Evolutionary conservation across 139 green algal species (phyloP), one percentile per base, ranked within the genome.

Genomic region (Mesostigma viride): DNA sequence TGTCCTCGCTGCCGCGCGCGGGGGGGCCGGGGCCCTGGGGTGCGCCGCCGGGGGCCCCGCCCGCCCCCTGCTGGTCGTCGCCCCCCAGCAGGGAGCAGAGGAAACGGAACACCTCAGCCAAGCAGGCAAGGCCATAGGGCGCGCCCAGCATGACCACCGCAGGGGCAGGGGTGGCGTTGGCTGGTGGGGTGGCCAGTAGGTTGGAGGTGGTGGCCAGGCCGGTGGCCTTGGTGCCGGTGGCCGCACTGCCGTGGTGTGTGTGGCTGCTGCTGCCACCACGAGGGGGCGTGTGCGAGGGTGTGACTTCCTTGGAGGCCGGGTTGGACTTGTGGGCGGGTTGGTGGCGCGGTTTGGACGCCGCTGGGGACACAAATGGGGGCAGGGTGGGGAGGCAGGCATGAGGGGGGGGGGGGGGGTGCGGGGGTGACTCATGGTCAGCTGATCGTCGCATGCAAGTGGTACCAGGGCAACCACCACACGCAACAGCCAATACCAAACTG

Each of bases 31-130:
- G 11, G 51, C 51, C 11, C 33, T 27, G 45, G 22, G 45, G 45
- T 22, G 22, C 36, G 27, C 30, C 27, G 40, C 33, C 30, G 56
- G 61, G 24, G 17, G 28, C 26, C 30, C 27, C 45, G 45, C 22
- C 22, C 22, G 45, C 20, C 45, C 45, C 22, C 27, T 33, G 63
- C 24, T 5, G 61, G 32, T 22, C 14, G n/a, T 2, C 2, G 6
- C 35, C 80, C 76, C 11, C 79, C 75, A 14, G 74, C 31, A 83
- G 68, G 28, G 63, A 70, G 59, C 33, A 65, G 11, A 82, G 24
- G 63, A 84, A 84, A 26, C 40, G 57, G 56, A 84, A 79, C 3
- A 84, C 46, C 71, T 84, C 76, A 2, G 73, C 59, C n/a, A 82
- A 32, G 67, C 77, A 83, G 2, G 62, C 28, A 28, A 83, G 31